Conservation (phyloP, 306 rosid genomes). For the Castanopsis chinensis region DNA sequence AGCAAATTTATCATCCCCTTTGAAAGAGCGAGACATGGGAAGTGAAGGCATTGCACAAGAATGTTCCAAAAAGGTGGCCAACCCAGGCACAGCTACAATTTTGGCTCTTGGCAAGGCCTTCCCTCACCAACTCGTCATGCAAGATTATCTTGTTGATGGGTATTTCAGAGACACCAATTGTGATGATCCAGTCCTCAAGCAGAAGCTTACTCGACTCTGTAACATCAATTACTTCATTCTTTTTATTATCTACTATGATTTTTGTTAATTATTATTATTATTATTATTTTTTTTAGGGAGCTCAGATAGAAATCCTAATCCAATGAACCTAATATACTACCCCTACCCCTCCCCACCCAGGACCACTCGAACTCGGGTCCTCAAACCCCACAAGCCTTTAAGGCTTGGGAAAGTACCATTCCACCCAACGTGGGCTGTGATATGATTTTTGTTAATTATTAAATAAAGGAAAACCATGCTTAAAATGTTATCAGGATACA, state of each 20-base stretch:
- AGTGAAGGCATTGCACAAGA: slow-evolving; percentile 24
- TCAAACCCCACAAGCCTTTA: too few species aligned
- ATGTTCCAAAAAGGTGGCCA: slow-evolving; percentile 38
- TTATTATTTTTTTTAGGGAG: too few species aligned
- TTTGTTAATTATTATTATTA: background rate
- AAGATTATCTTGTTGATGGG: slow-evolving; percentile 86
- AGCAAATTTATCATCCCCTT: background rate
- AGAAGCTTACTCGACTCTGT: slow-evolving; percentile 82
- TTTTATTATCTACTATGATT: background rate
- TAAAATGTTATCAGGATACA: too few species aligned
- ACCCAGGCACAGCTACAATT: slow-evolving; percentile 65
- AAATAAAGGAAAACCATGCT: too few species aligned
- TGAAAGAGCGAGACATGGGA: slow-evolving; percentile 49
- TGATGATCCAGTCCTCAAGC: slow-evolving; percentile 76
- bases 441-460: too few species aligned
- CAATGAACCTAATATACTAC: too few species aligned
- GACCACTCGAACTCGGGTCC: too few species aligned
- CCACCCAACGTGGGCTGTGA: too few species aligned
- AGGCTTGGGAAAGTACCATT: too few species aligned
- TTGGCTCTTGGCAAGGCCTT: slow-evolving; percentile 93
- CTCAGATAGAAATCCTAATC: too few species aligned
- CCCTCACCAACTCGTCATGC: slow-evolving; percentile 93
- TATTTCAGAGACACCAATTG: slow-evolving; percentile 87
- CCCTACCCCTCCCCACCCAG: too few species aligned
- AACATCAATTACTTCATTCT: slow-evolving; percentile 15